Percentiles rank a stretch among this genome's conserved stretches.
phyloP scores from a whole-genome alignment of 2,329 filamentous ascomycete species.

The Arthroderma sp. region DNA sequence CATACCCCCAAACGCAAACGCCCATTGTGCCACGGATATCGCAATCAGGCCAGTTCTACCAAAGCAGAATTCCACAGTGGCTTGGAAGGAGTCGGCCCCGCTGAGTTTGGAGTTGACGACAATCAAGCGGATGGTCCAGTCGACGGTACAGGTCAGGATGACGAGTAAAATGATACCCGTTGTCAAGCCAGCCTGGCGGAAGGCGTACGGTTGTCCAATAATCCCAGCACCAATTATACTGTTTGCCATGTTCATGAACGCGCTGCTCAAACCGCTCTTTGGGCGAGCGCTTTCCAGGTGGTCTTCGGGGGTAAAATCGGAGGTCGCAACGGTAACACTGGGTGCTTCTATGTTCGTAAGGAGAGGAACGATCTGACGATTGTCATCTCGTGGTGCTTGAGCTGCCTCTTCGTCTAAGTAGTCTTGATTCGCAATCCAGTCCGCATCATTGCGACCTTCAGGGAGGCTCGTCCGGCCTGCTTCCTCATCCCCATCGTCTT shows the following conservation, averaged over 20 bases:
- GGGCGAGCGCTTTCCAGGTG: constrained; percentile 54
- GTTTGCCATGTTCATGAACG: constrained; percentile 99
- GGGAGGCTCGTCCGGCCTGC: constrained; percentile 17
- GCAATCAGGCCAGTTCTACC: constrained; percentile 77
- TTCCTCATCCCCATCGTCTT: constrained; percentile 21
- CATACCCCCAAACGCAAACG: constrained; percentile 98
- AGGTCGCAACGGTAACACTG: constrained; percentile 57
- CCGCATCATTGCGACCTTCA: constrained; percentile 18
- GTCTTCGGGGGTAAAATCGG: constrained; percentile 46
- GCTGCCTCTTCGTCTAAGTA: constrained; percentile 39
- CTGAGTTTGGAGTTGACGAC: constrained; percentile 96
- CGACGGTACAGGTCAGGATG: constrained; percentile 67
- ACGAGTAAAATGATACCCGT: constrained; percentile 70
- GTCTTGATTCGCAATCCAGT: constrained; percentile 49
- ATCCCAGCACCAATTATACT: constrained; percentile 76
- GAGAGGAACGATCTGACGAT: constrained; percentile 51
- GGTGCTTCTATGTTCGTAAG: constrained; percentile 76
- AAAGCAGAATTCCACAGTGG: constrained; percentile 92
- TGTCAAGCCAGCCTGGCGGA: constrained; percentile 76
- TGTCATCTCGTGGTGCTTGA: constrained; percentile 28
- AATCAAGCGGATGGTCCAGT: constrained; percentile 96
- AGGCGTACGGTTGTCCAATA: constrained; percentile 85
- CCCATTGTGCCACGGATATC: constrained; percentile 87
- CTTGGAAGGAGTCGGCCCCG: constrained; percentile 86
- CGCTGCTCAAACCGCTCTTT: constrained; percentile 71